Evolutionary conservation across 2,329 filamentous ascomycete species (phyloP).

Genomic region (Aspergillus arachidicola): DNA sequence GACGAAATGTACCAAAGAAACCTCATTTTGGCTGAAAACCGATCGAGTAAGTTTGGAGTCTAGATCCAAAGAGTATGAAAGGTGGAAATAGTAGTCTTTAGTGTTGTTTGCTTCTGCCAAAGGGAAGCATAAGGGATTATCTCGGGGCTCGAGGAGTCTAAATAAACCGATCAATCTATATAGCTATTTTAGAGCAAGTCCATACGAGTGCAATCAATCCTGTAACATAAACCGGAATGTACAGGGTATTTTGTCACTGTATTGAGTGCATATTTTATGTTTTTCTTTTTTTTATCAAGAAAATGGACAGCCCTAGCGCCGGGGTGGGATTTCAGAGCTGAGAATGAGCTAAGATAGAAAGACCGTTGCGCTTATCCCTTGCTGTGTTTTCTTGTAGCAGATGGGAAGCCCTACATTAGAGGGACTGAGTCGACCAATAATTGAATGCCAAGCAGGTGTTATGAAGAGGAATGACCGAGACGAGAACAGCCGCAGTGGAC

Average conservation of each 20-base stretch:
- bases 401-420: not conserved
- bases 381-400: not conserved
- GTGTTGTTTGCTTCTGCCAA: not conserved
- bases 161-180: not conserved
- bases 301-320: too few relatives aligned
- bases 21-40: not conserved
- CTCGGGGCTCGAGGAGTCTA: not conserved
- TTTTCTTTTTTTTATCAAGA: too few relatives aligned
- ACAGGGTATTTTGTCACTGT: too few relatives aligned
- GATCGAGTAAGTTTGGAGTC: not conserved
- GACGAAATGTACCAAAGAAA: not conserved
- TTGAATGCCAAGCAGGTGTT: not conserved
- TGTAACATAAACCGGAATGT: too few relatives aligned
- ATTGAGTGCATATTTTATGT: too few relatives aligned
- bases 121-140: not conserved
- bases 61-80: not conserved
- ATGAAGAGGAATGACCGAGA: not conserved
- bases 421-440: not conserved
- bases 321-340: too few relatives aligned
- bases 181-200: too few relatives aligned
- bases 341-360: too few relatives aligned
- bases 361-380: not conserved
- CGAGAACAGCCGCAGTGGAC: too few relatives aligned
- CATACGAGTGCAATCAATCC: too few relatives aligned
- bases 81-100: too few relatives aligned